Base-by-base conservation (phyloP, 2,329 filamentous ascomycete genomes). In the Boeremia lycopersici region DNA sequence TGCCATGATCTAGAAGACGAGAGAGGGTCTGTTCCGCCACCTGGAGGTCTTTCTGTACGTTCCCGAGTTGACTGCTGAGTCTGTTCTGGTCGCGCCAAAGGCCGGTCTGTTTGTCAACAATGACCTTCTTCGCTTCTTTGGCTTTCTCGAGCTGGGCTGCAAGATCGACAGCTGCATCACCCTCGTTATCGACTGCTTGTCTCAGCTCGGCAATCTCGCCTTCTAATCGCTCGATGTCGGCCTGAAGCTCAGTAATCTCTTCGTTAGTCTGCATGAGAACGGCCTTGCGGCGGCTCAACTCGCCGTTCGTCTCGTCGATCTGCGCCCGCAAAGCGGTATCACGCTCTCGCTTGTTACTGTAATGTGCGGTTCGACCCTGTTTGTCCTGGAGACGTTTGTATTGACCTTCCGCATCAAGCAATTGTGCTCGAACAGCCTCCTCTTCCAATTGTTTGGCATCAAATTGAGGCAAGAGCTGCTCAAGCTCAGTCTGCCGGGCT, bases 71-170 rank as follows among this genome's bases (percentile, higher is more conserved):
- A 0, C 89, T 90, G 64, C 89, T 87, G 8, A 98, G 82, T 70
- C 90, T 93, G 64, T 93, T 91, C 58, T 96, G 91, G 73, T 97
- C 91, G 65, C 95, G 88, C 74, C 90, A 91, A 23, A 99, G 83
- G 56, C 89, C 83, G 76, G 96, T 96, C 67, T 92, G 86, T 73
- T 96, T 89, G 60, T 99, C 95, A 59, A 89, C 86, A 11, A 98
- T 80, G 41, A 85, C 86, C 67, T 96, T 91, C 46, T 90, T 81
- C 29, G 84, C 83, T 64, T 96, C 91, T 69, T 90, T 90, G 8
- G 92, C 91, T 56, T 84, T 83, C 59, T 90, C 86, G 1, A 93
- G 84, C 59, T 92, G 83, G 49, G 93, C 86, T 17, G 87, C 86
- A 33, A 96, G 83, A 23, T 84, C 82, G 47, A 89, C 85, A 56